Base-by-base conservation (phyloP, 2,329 filamentous ascomycete species). In the Penicillium sp. region DNA sequence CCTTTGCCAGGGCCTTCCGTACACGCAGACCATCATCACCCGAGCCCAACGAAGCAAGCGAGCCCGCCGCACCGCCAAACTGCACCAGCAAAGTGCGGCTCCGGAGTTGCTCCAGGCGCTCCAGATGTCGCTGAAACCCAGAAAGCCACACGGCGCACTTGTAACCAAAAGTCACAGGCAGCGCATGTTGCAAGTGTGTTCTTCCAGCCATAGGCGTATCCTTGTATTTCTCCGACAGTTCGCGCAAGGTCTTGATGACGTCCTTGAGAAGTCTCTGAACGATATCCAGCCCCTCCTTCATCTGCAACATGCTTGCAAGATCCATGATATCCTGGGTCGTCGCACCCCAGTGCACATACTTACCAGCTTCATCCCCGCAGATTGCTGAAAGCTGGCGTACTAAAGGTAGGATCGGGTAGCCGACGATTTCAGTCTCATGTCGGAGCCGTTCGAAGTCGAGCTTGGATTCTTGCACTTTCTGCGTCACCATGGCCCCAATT, bases 311-410 rank as follows among this genome's bases (percentile, higher is more conserved):
- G 10, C 71, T 74, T 0, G 77, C 78, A 0, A 74, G 64, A 51
- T 80, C 78, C 77, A 79, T 80, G 47, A 80, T 79, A 52, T 81
- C 77, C 51, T 81, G 78, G 0, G 78, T 81, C 0, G 78, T 80
- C 1, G 77, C 77, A 7, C 78, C 78, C 77, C 77, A 80, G 56
- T 80, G 77, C 9, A 80, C 72, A 53, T 77, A 80, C 48, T 71
- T 68, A n/a, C 61, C 68, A 10, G 57, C 59, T 4, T 64, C 54
- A 26, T 65, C 60, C 11, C 56, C 59, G 20, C 56, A 61, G n/a
- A 61, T 60, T 23, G 64, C 62, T 1, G 69, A 69, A 20, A 79
- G 59, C 47, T 79, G 77, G 28, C 71, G 66, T 2, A 78, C 72
- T 10, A 79, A 55, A 0, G 75, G 74, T 0, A 79, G 64, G 7